Evolutionary conservation across 176 grass and related monocot genomes (phyloP), one percentile per base, ranked within the genome.

Genomic region (Tillandsia fasciculata): DNA sequence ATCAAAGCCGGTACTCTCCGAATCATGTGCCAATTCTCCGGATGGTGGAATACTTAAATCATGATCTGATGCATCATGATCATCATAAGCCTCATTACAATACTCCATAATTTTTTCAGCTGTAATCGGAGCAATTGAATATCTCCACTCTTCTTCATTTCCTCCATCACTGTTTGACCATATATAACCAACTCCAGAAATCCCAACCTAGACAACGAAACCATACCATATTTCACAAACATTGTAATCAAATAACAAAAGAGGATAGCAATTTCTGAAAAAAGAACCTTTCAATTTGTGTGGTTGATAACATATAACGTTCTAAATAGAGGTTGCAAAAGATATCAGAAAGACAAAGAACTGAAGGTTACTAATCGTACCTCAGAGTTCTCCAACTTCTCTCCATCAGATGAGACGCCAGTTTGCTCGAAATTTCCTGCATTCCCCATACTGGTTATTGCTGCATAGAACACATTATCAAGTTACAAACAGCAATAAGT

Each of bases 41-140:
- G 82, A 84, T 80, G 68, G 49, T 67, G 67, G 63, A 65, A 64
- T 64, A 57, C 33, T 80, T n/a, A 75, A 59, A 66, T 84, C 82
- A 58, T 75, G 72, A 78, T 70, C 51, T 74, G 27, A 56, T 7
- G 67, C 58, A 63, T 83, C 87, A 52, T 47, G 65, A 3, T 90
- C 77, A 81, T 80, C 67, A 70, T 80, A 33, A 83, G 64, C 65
- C 23, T 48, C 68, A 66, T 52, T 59, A 83, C 52, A 83, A 59
- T 93, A 80, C 64, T 99, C 86, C 51, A 73, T 64, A 67, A 99
- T 69, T 63, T 87, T 99, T 76, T 83, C 82, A 71, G 58, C 81
- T 72, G 94, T 79, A 83, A 99, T 87, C 22, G 89, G 89, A 63
- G 84, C 89, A 64, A 99, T 85, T 42, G 94, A 93, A 68, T 93